Evolutionary conservation across 2,329 filamentous ascomycete species (phyloP), one percentile per base, ranked within the genome.

Genomic region (Coniochaeta sp.): DNA sequence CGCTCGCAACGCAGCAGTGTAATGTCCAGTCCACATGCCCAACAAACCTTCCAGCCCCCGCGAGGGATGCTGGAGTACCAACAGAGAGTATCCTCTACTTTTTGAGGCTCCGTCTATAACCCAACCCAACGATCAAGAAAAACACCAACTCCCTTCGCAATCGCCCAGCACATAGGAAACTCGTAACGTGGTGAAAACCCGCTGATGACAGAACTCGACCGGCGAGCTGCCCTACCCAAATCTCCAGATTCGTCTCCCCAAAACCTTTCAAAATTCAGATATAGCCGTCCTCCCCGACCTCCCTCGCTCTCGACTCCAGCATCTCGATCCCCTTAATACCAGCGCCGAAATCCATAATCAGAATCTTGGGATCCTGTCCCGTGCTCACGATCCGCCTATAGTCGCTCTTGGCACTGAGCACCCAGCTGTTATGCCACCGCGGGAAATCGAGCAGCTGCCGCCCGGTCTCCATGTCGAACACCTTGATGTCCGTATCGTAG

Each of bases 391-490:
- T 95, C 63, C 95, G 86, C 62, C 93, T 83, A 74, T 98, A 98
- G 71, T 99, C 93, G 64, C 90, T 93, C 81, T 97, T 97, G 58
- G 95, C 95, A 64, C 91, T 93, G 62, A 99, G 78, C 69, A 99
- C 96, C 95, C 95, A 99, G 74, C 91, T 96, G 12, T 89, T 89
- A 61, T 96, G 96, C 92, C 93, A 98, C 66, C 90, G 87, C n/a
- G 92, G 90, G 68, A 97, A 93, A 67, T 92, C 88, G 63, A 96
- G 84, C 62, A 93, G 82, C 66, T 91, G 82, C 55, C 87, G 79
- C 36, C 93, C 93, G 2, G 88, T 89, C 64, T 88, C 86, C 76
- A 95, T 89, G 72, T 97, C 90, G 74, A 92, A 97, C 1, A 98
- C 91, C 71, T 96, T 96, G 71, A 99, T 93, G 68, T 93, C 93